Percentiles rank a stretch among this genome's conserved stretches.
These are phyloP conservation scores for Ustilago tritici DNA, from an alignment of 1,284 basidiomycete species.

Conservation along the genomic window DNA sequence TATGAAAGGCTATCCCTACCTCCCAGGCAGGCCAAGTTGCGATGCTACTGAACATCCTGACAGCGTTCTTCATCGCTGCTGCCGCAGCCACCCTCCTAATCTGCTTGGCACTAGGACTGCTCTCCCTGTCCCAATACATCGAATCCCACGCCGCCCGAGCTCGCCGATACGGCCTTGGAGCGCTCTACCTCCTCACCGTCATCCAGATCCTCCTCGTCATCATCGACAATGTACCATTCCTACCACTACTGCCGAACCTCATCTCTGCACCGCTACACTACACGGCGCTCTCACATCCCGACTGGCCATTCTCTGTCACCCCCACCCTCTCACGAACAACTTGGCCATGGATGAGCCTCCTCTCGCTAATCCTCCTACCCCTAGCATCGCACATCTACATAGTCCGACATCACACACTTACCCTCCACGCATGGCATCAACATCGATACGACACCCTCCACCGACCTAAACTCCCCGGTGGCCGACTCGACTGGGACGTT, in stretches of 20 bases:
- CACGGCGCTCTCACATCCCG: constrained; percentile 8
- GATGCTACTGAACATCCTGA: constrained; percentile 34
- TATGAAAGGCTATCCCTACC: no score
- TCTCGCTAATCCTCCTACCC: constrained; percentile 23
- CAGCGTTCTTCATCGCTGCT: constrained; percentile 18
- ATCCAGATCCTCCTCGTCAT: constrained; percentile 13
- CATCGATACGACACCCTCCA: constrained; percentile 41
- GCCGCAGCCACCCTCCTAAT: constrained; percentile 7
- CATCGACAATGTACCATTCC: constrained; percentile 27
- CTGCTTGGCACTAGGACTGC: constrained; percentile 42
- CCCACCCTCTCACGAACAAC: constrained; percentile 1
- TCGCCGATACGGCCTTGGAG: constrained; percentile 26
- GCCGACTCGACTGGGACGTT: constrained; percentile 47
- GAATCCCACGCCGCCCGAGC: constrained; percentile 36
- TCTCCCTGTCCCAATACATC: constrained; percentile 43
- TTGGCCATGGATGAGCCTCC: background rate
- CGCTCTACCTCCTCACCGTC: constrained; percentile 4
- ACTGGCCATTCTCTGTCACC: constrained; percentile 28
- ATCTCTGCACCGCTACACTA: constrained; percentile 17
- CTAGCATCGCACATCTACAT: constrained; percentile 37
- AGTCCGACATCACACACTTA: constrained; percentile 33
- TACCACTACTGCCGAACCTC: constrained; percentile 26
- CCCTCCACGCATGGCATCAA: constrained; percentile 32
- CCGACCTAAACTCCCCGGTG: constrained; percentile 36
- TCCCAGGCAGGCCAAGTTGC: background rate